Evolutionary conservation across 2,329 filamentous ascomycete species (phyloP).

Genomic region (Dothiorella sarmentorum): DNA sequence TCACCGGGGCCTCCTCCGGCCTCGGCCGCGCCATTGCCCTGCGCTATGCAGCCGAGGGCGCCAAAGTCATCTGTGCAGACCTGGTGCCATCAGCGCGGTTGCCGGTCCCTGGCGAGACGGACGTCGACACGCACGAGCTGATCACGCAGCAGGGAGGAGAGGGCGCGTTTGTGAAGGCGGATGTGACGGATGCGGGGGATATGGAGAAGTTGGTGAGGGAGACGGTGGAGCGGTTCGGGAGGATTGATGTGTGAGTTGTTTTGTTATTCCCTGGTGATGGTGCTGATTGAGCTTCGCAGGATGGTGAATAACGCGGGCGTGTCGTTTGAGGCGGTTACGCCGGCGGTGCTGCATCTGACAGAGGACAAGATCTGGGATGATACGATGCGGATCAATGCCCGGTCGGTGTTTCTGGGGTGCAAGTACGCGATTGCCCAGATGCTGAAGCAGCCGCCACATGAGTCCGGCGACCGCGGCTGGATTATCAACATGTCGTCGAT

Average conservation of each 20-base stretch:
- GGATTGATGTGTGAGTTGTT: conserved; percentile 30
- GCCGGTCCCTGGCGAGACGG: background rate
- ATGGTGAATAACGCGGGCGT: conserved; percentile 35
- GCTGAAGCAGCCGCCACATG: conserved; percentile 29
- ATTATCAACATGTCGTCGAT: conserved; percentile 56
- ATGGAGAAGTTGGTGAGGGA: conserved; percentile 22
- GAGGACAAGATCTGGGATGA: conserved; percentile 29
- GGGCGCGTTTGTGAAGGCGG: conserved; percentile 25
- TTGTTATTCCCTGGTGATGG: background rate
- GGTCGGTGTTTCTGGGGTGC: conserved; percentile 34
- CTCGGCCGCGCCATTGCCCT: conserved; percentile 29
- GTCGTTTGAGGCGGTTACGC: conserved; percentile 26
- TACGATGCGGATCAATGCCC: conserved; percentile 32
- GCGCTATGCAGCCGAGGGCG: conserved; percentile 19
- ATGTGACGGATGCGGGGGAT: conserved; percentile 25
- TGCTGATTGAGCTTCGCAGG: conserved; percentile 16
- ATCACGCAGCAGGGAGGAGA: conserved; percentile 16
- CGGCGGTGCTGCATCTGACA: conserved; percentile 25
- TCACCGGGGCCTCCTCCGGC: conserved; percentile 34
- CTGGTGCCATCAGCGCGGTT: background rate
- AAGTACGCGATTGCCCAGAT: conserved; percentile 34
- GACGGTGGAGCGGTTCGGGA: conserved; percentile 25
- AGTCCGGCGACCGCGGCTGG: conserved; percentile 40
- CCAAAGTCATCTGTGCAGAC: conserved; percentile 24
- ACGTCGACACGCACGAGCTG: conserved; percentile 18